These are phyloP conservation scores for Cudoniella acicularis DNA, from an alignment of 495 filamentous ascomycete genomes.

Conservation along the genomic window DNA sequence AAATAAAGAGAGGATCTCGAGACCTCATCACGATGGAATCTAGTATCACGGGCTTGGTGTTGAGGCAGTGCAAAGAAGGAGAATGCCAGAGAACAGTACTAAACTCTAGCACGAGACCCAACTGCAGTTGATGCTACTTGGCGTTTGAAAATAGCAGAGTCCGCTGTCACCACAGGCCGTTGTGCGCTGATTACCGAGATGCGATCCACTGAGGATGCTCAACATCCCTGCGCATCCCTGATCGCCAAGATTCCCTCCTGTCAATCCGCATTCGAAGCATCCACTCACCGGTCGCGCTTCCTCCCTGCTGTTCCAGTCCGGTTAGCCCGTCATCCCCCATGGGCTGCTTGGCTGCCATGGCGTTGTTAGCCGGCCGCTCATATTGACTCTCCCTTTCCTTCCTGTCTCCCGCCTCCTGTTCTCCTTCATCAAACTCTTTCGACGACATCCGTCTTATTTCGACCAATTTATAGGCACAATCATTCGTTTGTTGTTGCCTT, in stretches of 20 bases:
- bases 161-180: too few relatives aligned
- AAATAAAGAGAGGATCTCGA: too few relatives aligned
- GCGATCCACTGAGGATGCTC: background rate
- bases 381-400: background rate
- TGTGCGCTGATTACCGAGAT: background rate
- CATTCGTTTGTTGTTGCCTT: slow-evolving; percentile 33
- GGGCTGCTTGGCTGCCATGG: too few relatives aligned
- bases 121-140: background rate
- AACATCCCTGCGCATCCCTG: background rate
- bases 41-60: too few relatives aligned
- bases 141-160: background rate
- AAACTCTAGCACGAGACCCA: too few relatives aligned
- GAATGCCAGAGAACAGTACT: slow-evolving; percentile 8
- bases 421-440: slow-evolving; percentile 21
- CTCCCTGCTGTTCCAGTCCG: background rate
- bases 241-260: background rate
- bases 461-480: slow-evolving; percentile 22
- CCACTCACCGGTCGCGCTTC: background rate
- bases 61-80: background rate
- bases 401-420: slow-evolving; percentile 17
- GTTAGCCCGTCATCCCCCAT: too few relatives aligned
- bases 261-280: background rate
- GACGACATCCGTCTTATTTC: slow-evolving; percentile 26
- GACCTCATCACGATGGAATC: too few relatives aligned
- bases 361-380: background rate